A percentile compares a stretch with the other conserved stretches of the same genome.
Evolutionary conservation across 768 basidiomycete species (phyloP).

Genomic region (Calocybe indica): DNA sequence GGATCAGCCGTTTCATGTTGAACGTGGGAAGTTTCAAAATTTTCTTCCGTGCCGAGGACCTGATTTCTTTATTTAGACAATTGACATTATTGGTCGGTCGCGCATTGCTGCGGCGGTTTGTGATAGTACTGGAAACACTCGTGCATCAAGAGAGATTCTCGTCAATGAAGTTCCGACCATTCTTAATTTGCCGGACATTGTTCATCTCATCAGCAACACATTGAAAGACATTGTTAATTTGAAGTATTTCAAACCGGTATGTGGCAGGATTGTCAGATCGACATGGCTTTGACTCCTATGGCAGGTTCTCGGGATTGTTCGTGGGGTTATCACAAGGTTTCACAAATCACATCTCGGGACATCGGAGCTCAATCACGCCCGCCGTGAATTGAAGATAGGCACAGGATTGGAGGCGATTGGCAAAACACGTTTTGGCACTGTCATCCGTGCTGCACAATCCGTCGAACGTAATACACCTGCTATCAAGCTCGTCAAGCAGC

Average conservation of each 20-base stretch:
- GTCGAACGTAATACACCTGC: background rate
- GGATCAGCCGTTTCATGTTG: slow-evolving; percentile 14
- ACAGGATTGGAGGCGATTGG: slow-evolving; percentile 3
- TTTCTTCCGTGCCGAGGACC: background rate
- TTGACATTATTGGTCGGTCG: slow-evolving; percentile 12
- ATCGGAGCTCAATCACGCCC: slow-evolving; percentile 1
- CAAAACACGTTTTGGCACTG: slow-evolving; percentile 5
- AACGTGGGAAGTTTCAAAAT: slow-evolving; percentile 4
- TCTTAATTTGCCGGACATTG: slow-evolving; percentile 16
- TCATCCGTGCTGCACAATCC: slow-evolving; percentile 1
- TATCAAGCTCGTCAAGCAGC: slow-evolving; percentile 7
- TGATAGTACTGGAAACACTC: slow-evolving; percentile 23
- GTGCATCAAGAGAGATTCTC: slow-evolving; percentile 6
- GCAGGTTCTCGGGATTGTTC: background rate
- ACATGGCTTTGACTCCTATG: background rate
- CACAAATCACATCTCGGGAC: background rate
- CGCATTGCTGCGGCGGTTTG: slow-evolving; percentile 16
- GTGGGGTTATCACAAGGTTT: background rate
- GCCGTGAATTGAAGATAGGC: background rate
- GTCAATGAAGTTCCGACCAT: slow-evolving; percentile 10
- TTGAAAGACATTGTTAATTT: slow-evolving; percentile 19
- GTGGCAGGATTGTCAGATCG: background rate
- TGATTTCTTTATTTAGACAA: slow-evolving; percentile 5
- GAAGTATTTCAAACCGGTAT: slow-evolving; percentile 12
- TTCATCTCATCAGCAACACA: slow-evolving; percentile 17